Percentiles rank a stretch among this genome's conserved stretches.
Evolutionary conservation across 2,329 filamentous ascomycete genomes (phyloP).

Genomic region (Chrysoporthe austroafricana): DNA sequence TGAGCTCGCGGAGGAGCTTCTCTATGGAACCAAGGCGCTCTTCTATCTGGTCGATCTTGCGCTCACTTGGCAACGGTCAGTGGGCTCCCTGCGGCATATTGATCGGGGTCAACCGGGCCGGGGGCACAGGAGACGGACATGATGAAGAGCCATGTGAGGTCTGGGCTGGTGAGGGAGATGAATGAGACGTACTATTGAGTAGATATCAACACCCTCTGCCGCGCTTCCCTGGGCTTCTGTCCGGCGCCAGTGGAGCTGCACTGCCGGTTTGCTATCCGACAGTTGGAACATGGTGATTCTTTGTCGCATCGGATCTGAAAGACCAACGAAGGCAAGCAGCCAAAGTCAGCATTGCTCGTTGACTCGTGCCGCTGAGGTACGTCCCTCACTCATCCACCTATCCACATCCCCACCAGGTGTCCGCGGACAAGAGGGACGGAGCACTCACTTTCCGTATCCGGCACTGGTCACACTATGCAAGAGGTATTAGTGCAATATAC

Average conservation of each 20-base stretch:
- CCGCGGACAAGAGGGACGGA: slow-evolving; percentile 24
- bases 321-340: background rate
- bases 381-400: background rate
- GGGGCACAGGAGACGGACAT: background rate
- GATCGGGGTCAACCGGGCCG: background rate
- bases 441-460: slow-evolving; percentile 42
- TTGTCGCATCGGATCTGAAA: slow-evolving; percentile 63
- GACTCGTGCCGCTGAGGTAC: background rate
- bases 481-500: background rate
- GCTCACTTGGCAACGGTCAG: slow-evolving; percentile 45
- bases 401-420: slow-evolving; percentile 12
- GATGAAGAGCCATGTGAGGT: slow-evolving; percentile 1
- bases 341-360: background rate
- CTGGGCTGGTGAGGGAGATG: background rate
- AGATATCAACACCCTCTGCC: slow-evolving; percentile 62
- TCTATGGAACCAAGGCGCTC: slow-evolving; percentile 50
- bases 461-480: slow-evolving; percentile 44
- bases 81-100: background rate
- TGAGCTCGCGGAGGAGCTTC: slow-evolving; percentile 45
- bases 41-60: slow-evolving; percentile 56
- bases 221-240: slow-evolving; percentile 57
- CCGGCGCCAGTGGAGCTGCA: slow-evolving; percentile 60
- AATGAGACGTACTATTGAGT: slow-evolving; percentile 56
- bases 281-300: slow-evolving; percentile 62
- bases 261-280: slow-evolving; percentile 54